These are phyloP conservation scores for Discostella pseudostelligera DNA, from an alignment of 108 stramenopile genomes.

Conservation along the genomic window DNA sequence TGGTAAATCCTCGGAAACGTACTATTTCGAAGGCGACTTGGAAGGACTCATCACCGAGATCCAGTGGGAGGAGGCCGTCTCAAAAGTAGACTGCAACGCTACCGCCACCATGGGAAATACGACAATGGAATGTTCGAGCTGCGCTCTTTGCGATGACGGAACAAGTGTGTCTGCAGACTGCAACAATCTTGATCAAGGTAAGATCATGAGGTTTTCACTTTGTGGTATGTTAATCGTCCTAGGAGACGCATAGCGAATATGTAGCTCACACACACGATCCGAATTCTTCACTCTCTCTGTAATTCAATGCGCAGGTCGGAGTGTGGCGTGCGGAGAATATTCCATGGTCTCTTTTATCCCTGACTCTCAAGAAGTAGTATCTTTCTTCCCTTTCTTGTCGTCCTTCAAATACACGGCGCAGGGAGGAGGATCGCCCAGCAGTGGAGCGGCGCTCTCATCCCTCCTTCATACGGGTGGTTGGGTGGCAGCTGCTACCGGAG, in stretches of 20 bases:
- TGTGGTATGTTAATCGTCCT: no score
- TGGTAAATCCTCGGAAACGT: not conserved
- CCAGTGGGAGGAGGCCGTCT: not conserved
- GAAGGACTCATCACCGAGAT: not conserved
- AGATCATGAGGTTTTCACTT: no score
- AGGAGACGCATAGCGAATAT: no score
- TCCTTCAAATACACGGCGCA: not conserved
- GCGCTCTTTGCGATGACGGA: not conserved
- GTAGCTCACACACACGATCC: no score
- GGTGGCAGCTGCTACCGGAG: no score
- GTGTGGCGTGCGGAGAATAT: not conserved
- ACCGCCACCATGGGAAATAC: not conserved
- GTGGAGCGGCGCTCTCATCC: no score
- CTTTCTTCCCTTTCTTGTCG: conserved; percentile 8
- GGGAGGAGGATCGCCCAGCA: no score
- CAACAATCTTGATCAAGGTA: conserved; percentile 1
- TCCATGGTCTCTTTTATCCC: not conserved
- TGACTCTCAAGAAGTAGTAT: not conserved
- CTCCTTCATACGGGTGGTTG: no score
- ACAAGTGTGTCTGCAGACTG: conserved; percentile 1
- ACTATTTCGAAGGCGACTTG: not conserved
- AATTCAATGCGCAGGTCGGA: not conserved
- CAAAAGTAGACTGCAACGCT: not conserved
- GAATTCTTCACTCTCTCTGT: no score
- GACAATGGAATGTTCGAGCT: not conserved